These are phyloP conservation scores for Candida qinlingensis DNA, from an alignment of 805 yeast genomes.

Conservation along the genomic window DNA sequence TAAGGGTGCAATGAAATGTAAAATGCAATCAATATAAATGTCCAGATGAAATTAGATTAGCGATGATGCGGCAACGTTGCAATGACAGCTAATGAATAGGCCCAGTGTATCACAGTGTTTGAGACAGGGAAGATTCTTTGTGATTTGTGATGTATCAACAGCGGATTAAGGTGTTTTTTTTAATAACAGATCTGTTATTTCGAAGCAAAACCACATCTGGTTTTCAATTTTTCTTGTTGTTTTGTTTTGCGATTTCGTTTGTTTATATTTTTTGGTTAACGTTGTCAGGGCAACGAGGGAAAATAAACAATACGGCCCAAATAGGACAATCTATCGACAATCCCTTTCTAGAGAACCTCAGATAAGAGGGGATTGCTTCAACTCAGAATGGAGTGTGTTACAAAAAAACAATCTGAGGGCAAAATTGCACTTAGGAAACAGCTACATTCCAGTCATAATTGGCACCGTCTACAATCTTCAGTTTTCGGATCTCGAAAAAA, in stretches of 20 bases:
- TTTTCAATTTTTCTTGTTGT: neutral
- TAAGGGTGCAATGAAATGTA: neutral
- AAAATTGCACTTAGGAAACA: too few species aligned
- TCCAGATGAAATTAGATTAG: neutral
- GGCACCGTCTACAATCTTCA: too few species aligned
- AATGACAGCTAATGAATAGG: constrained; percentile 24
- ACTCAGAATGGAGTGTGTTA: too few species aligned
- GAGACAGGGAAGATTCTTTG: neutral
- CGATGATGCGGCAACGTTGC: neutral
- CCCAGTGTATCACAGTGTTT: constrained; percentile 79
- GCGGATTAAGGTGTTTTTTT: too few species aligned
- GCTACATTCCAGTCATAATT: too few species aligned
- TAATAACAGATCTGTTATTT: too few species aligned
- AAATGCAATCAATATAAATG: neutral
- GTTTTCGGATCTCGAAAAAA: too few species aligned
- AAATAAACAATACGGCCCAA: neutral
- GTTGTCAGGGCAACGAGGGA: neutral
- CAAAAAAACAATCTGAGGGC: neutral
- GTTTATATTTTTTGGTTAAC: neutral
- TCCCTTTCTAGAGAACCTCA: too few species aligned
- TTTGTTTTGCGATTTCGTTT: neutral
- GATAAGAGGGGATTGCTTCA: too few species aligned
- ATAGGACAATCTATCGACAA: too few species aligned
- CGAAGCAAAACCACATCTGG: neutral
- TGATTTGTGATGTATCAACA: too few species aligned